Conservation (phyloP, 2,329 filamentous ascomycete genomes). For the Neospermospora avenae region DNA sequence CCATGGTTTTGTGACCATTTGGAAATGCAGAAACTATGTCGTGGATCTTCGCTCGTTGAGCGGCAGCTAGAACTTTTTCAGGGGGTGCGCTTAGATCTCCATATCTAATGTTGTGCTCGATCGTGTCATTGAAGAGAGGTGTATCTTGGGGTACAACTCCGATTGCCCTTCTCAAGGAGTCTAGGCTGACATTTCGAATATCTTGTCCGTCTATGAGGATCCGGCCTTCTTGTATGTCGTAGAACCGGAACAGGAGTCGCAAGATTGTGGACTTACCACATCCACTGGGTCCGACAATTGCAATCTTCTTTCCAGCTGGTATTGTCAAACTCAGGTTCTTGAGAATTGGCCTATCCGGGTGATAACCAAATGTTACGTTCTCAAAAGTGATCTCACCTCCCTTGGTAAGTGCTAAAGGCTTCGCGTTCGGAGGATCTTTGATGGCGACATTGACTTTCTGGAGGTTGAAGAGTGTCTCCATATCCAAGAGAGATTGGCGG, state of each 20-base stretch:
- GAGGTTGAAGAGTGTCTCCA: conserved; percentile 97
- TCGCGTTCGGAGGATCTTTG: conserved; percentile 71
- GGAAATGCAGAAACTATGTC: conserved; percentile 77
- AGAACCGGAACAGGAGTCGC: conserved; percentile 87
- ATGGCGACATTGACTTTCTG: conserved; percentile 94
- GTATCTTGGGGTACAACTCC: conserved; percentile 97
- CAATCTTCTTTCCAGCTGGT: conserved; percentile 92
- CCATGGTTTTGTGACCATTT: conserved; percentile 85
- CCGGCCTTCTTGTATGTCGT: conserved; percentile 80
- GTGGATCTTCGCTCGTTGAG: conserved; percentile 79
- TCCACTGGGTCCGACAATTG: conserved; percentile 89
- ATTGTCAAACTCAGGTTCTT: conserved; percentile 83
- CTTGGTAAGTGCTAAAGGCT: conserved; percentile 65
- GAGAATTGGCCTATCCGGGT: conserved; percentile 80
- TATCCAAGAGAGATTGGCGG: conserved; percentile 89
- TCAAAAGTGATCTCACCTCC: conserved; percentile 93
- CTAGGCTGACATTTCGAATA: conserved; percentile 75
- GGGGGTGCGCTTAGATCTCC: conserved; percentile 73
- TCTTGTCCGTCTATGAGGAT: conserved; percentile 94
- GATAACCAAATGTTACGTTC: conserved; percentile 92
- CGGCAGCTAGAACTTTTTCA: conserved; percentile 72
- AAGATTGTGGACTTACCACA: conserved; percentile 96
- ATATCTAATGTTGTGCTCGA: conserved; percentile 94
- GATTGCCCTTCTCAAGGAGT: conserved; percentile 79
- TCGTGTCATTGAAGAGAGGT: conserved; percentile 93